phyloP scores from a whole-genome alignment of 192 early-diverging fungal species.

The Dissophora globulifera region DNA sequence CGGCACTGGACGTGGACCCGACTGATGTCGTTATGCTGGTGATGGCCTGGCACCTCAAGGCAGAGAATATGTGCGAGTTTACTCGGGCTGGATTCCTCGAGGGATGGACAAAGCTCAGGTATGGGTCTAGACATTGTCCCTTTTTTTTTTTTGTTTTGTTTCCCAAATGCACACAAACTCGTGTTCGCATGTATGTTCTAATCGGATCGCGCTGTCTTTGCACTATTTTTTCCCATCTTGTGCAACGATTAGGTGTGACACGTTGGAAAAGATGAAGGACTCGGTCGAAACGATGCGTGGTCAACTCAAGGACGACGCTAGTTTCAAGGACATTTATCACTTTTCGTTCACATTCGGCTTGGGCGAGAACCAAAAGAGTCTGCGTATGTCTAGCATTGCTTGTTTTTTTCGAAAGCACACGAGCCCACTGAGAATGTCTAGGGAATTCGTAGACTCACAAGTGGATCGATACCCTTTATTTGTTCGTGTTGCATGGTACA shows the following conservation, averaged over 20 bases:
- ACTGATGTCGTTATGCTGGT: constrained; percentile 77
- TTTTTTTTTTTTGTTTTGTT: no score
- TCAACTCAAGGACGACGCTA: constrained; percentile 64
- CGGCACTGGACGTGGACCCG: constrained; percentile 78
- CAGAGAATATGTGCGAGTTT: constrained; percentile 81
- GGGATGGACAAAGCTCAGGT: constrained; percentile 75
- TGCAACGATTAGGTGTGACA: constrained; percentile 61
- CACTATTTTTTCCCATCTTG: constrained; percentile 5
- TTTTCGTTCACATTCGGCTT: constrained; percentile 83
- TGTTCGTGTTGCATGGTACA: no score
- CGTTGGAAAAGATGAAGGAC: constrained; percentile 70
- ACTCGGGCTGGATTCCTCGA: constrained; percentile 74
- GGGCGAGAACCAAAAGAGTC: constrained; percentile 76
- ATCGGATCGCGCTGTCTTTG: neutral
- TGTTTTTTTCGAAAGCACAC: no score
- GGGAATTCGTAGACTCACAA: no score
- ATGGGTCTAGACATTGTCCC: neutral
- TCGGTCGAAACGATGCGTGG: constrained; percentile 59
- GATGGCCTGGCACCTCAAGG: constrained; percentile 73
- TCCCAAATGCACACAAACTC: no score
- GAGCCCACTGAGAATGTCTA: no score
- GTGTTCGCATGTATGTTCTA: neutral
- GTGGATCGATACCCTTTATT: no score
- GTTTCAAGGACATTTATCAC: constrained; percentile 76
- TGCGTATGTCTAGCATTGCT: constrained; percentile 71